phyloP scores from a whole-genome alignment of 345 rosid species.

The Laguncularia racemosa region DNA sequence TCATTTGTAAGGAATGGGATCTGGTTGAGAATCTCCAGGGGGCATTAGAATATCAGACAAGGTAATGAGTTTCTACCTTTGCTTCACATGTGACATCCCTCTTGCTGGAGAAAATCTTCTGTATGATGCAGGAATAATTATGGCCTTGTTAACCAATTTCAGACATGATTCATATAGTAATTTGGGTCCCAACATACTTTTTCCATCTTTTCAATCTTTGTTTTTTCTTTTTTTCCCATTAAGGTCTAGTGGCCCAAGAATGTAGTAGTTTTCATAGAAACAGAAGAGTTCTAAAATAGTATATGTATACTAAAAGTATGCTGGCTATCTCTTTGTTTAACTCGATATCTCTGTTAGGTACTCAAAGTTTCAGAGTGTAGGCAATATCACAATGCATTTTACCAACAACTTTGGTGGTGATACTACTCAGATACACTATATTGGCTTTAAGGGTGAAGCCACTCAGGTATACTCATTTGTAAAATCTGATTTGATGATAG shows the following conservation, averaged over 20 bases:
- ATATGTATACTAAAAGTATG: too few relatives aligned
- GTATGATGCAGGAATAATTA: too few relatives aligned
- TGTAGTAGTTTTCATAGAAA: too few relatives aligned
- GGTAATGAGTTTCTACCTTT: slow-evolving; percentile 24
- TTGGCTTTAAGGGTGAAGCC: slow-evolving; percentile 97
- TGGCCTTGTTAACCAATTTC: too few relatives aligned
- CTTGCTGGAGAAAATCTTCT: not conserved
- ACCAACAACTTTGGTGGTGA: slow-evolving; percentile 91
- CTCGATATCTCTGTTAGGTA: slow-evolving; percentile 34
- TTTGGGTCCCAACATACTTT: not conserved
- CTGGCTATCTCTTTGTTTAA: slow-evolving; percentile 7
- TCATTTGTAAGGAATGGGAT: slow-evolving; percentile 70
- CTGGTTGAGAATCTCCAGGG: slow-evolving; percentile 83
- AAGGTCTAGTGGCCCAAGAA: too few relatives aligned
- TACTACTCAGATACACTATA: slow-evolving; percentile 66
- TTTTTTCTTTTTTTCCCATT: slow-evolving; percentile 9
- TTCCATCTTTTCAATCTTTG: not conserved
- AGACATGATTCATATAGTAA: too few relatives aligned
- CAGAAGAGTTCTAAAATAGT: too few relatives aligned
- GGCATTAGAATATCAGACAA: slow-evolving; percentile 79
- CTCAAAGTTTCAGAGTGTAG: slow-evolving; percentile 84
- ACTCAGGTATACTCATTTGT: slow-evolving; percentile 53
- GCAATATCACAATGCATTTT: slow-evolving; percentile 87
- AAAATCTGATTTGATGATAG: not conserved
- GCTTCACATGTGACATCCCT: not conserved